These are phyloP conservation scores for Picea glauca DNA, from an alignment of 75 land plant genomes.

Conservation along the genomic window DNA sequence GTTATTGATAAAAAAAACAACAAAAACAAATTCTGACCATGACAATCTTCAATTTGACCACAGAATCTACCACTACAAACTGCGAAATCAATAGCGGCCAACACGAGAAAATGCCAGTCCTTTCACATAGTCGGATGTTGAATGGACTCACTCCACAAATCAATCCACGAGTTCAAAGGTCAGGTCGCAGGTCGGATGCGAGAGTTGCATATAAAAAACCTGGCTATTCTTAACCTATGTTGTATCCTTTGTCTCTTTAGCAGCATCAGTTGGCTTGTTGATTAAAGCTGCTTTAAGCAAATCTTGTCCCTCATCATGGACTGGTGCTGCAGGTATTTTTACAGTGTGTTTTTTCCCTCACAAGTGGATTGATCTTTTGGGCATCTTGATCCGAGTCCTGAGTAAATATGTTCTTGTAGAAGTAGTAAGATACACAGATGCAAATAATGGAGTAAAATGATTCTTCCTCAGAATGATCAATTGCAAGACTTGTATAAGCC, in stretches of 20 bases:
- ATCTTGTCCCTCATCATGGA: slow-evolving; percentile 78
- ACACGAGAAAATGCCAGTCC: too few species aligned
- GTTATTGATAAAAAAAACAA: too few species aligned
- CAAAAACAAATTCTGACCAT: too few species aligned
- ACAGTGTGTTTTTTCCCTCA: slow-evolving; percentile 85
- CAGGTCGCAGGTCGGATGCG: too few species aligned
- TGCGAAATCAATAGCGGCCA: too few species aligned
- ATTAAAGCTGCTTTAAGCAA: slow-evolving; percentile 70
- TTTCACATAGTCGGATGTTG: too few species aligned
- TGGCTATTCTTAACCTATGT: slow-evolving; percentile 97
- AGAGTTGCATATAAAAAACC: slow-evolving; percentile 67
- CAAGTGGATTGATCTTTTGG: slow-evolving; percentile 83
- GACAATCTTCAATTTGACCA: too few species aligned
- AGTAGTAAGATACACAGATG: neutral
- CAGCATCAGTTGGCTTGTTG: slow-evolving; percentile 85
- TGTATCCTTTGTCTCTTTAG: slow-evolving; percentile 85
- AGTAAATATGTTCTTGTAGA: neutral
- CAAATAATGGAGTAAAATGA: neutral
- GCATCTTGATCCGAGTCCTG: slow-evolving; percentile 48
- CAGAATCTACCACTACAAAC: too few species aligned
- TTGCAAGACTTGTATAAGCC: neutral
- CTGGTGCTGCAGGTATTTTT: slow-evolving; percentile 88
- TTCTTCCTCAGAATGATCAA: neutral
- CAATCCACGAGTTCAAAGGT: too few species aligned
- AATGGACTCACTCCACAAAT: too few species aligned